These are phyloP conservation scores for Trichoderma sp. DNA, from an alignment of 2,329 filamentous ascomycete species.

Conservation along the genomic window DNA sequence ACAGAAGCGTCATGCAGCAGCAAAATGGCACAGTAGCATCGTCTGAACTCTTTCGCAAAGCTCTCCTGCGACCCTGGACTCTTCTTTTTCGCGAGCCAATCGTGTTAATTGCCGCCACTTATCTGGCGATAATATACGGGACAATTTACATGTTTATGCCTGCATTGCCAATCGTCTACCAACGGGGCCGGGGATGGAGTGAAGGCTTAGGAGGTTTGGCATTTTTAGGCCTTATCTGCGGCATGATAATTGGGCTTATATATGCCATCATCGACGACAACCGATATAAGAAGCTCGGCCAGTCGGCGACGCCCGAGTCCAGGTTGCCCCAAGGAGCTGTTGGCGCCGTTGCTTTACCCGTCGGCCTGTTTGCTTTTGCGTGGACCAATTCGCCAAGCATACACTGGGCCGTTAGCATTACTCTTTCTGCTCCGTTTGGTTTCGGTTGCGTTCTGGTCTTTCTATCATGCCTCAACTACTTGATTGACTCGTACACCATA, in stretches of 20 bases:
- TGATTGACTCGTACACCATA: not conserved
- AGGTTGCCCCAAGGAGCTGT: not conserved
- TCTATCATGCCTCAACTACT: not conserved
- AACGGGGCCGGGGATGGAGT: conserved; percentile 52
- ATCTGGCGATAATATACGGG: conserved; percentile 55
- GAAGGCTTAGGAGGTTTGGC: conserved; percentile 48
- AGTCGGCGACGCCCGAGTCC: not conserved
- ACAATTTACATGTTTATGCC: conserved; percentile 52
- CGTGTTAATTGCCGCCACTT: conserved; percentile 58
- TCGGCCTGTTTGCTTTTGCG: not conserved
- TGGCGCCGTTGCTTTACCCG: not conserved
- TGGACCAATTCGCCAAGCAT: not conserved
- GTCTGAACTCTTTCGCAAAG: not conserved
- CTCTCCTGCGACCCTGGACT: conserved; percentile 53
- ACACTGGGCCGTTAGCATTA: not conserved
- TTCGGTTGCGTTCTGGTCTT: not conserved
- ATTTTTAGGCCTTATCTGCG: not conserved
- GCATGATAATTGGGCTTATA: not conserved
- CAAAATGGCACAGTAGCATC: not conserved
- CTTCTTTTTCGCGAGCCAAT: conserved; percentile 64
- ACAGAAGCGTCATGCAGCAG: not conserved
- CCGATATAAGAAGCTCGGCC: not conserved
- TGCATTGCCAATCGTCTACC: conserved; percentile 58
- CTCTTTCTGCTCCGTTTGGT: not conserved
- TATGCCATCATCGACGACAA: not conserved